Conservation (phyloP, 1,139 yeast species). For the Suhomyces choctaworum region DNA sequence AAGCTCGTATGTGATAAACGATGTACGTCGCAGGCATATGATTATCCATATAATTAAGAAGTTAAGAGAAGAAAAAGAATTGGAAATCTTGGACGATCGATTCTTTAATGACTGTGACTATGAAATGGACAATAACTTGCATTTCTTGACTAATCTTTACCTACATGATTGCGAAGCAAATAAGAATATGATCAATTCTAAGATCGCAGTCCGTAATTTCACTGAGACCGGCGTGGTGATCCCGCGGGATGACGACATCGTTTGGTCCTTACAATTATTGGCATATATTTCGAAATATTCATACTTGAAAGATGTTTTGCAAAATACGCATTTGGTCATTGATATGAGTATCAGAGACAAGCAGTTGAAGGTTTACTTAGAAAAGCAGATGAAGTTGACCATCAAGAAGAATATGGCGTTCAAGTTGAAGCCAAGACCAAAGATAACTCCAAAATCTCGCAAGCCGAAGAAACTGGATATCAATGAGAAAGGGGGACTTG, state of each 20-base stretch:
- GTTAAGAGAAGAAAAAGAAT: constrained; percentile 40
- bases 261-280: constrained; percentile 87
- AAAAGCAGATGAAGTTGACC: constrained; percentile 39
- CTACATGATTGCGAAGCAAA: constrained; percentile 39
- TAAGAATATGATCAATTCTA: constrained; percentile 29
- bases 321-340: constrained; percentile 62
- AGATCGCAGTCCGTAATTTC: constrained; percentile 61
- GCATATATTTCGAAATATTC: constrained; percentile 95
- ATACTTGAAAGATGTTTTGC: constrained; percentile 68
- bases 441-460: constrained; percentile 40
- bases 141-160: constrained; percentile 44
- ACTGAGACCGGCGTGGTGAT: constrained; percentile 71
- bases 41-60: constrained; percentile 40
- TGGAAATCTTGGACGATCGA: constrained; percentile 37
- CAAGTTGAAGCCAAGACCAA: constrained; percentile 29
- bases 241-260: constrained; percentile 89
- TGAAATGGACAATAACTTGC: constrained; percentile 47
- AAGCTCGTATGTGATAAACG: constrained; percentile 26
- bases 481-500: constrained; percentile 6
- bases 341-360: constrained; percentile 56
- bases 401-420: constrained; percentile 33
- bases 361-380: constrained; percentile 40
- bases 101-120: constrained; percentile 35
- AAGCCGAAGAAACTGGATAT: constrained; percentile 17
- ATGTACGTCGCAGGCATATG: constrained; percentile 39